Evolutionary conservation across 257 asterid genomes (phyloP).

Genomic region (Osmanthus fragrans): DNA sequence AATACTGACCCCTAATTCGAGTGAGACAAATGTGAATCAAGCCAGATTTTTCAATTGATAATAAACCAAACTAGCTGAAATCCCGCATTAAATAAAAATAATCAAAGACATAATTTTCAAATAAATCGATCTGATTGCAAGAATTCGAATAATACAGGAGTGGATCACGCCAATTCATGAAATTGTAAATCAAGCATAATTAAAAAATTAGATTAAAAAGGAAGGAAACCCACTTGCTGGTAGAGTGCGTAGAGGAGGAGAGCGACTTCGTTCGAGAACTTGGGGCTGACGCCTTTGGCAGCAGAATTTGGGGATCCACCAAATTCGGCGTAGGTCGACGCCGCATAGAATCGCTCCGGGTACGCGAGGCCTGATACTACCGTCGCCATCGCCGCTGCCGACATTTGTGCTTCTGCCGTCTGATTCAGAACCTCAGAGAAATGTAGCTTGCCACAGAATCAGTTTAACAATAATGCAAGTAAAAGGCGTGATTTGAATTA

Average conservation of each 20-base stretch:
- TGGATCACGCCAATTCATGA: background rate
- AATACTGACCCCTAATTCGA: background rate
- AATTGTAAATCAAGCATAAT: background rate
- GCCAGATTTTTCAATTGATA: background rate
- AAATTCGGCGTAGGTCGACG: constrained; percentile 54
- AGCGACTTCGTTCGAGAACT: constrained; percentile 78
- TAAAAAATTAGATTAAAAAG: background rate
- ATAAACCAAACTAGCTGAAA: background rate
- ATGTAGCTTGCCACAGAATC: too few relatives aligned
- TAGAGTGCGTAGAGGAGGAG: constrained; percentile 87
- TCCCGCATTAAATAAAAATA: background rate
- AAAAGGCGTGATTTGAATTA: background rate
- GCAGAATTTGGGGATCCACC: constrained; percentile 77
- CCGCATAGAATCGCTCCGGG: too few relatives aligned
- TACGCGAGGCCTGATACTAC: too few relatives aligned
- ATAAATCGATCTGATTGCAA: background rate
- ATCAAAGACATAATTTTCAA: background rate
- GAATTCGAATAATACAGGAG: background rate
- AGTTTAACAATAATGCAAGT: too few relatives aligned
- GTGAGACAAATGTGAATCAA: constrained; percentile 3
- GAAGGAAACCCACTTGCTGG: constrained; percentile 40
- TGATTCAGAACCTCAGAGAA: too few relatives aligned
- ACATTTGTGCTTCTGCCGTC: too few relatives aligned
- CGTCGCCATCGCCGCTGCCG: too few relatives aligned
- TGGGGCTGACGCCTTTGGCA: constrained; percentile 65